Conservation (phyloP, 1,284 basidiomycete genomes). For the Naganishia sp. region DNA sequence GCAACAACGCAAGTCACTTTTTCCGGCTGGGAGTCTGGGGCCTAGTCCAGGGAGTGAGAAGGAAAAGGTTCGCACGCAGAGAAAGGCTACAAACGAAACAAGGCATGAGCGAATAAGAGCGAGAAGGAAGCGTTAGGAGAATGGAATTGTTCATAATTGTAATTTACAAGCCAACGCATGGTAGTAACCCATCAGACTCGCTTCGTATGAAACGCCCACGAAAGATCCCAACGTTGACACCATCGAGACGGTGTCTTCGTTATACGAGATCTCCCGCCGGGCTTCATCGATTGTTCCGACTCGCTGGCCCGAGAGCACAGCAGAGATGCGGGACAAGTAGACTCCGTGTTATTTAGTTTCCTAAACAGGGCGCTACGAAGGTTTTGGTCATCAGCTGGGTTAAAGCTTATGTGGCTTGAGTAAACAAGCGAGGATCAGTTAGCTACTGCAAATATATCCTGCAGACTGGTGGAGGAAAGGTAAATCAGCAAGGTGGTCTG, state of each 20-base stretch:
- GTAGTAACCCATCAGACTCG: slow-evolving; percentile 34
- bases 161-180: no score
- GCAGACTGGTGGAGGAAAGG: slow-evolving; percentile 33
- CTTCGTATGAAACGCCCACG: slow-evolving; percentile 32
- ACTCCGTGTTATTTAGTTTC: slow-evolving; percentile 33
- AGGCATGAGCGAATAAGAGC: no score
- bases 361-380: slow-evolving; percentile 33
- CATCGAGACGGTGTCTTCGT: slow-evolving; percentile 25
- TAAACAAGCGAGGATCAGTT: slow-evolving; percentile 38
- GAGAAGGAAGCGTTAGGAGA: no score
- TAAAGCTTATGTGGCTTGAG: slow-evolving; percentile 37
- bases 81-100: no score
- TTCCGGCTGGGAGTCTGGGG: no score
- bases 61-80: no score
- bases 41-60: no score
- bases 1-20: neutral
- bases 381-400: slow-evolving; percentile 37
- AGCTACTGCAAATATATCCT: slow-evolving; percentile 38
- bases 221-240: slow-evolving; percentile 29
- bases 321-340: slow-evolving; percentile 16
- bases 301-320: slow-evolving; percentile 6
- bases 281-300: slow-evolving; percentile 31
- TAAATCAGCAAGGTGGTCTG: slow-evolving; percentile 11
- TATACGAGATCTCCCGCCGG: slow-evolving; percentile 24
- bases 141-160: no score